Evolutionary conservation across 148 eudicot species (phyloP).

Genomic region (Chenopodium album): DNA sequence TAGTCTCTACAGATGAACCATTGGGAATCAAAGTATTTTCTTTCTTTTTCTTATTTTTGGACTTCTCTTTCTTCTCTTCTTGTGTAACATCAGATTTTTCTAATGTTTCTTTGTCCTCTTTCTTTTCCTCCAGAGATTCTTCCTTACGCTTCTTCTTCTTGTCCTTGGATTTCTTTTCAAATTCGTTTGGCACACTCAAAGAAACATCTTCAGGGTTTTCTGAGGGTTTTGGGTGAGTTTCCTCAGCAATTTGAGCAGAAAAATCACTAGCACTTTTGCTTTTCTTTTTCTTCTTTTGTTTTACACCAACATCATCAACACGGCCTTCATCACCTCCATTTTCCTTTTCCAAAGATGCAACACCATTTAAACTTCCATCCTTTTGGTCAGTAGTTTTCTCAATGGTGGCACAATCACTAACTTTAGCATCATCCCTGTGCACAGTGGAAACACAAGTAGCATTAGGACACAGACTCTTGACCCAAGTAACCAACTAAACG

Average conservation of each 20-base stretch:
- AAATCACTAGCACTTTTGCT: constrained; percentile 26
- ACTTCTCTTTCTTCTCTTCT: constrained; percentile 28
- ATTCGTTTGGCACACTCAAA: constrained; percentile 24
- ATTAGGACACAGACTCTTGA: constrained; percentile 4
- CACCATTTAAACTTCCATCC: neutral
- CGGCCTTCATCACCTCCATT: constrained; percentile 16
- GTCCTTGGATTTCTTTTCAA: constrained; percentile 44
- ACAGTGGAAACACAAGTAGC: constrained; percentile 16
- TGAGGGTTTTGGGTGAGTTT: constrained; percentile 15
- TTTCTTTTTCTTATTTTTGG: constrained; percentile 28
- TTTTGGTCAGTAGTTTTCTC: constrained; percentile 28
- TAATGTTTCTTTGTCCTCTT: constrained; percentile 20
- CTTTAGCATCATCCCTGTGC: constrained; percentile 32
- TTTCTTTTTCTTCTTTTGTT: constrained; percentile 41
- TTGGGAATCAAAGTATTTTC: constrained; percentile 19
- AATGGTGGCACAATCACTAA: constrained; percentile 22
- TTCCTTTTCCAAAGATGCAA: constrained; percentile 21
- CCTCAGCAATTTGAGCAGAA: constrained; percentile 17
- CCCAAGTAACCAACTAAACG: neutral
- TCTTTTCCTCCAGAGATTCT: constrained; percentile 21
- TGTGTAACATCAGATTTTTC: constrained; percentile 18
- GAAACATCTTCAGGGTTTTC: constrained; percentile 8
- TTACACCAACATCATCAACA: constrained; percentile 24
- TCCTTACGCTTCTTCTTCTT: constrained; percentile 52
- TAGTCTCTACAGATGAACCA: constrained; percentile 8